phyloP scores from a whole-genome alignment of 129 eudicot species.

The Scalesia atractyloides region DNA sequence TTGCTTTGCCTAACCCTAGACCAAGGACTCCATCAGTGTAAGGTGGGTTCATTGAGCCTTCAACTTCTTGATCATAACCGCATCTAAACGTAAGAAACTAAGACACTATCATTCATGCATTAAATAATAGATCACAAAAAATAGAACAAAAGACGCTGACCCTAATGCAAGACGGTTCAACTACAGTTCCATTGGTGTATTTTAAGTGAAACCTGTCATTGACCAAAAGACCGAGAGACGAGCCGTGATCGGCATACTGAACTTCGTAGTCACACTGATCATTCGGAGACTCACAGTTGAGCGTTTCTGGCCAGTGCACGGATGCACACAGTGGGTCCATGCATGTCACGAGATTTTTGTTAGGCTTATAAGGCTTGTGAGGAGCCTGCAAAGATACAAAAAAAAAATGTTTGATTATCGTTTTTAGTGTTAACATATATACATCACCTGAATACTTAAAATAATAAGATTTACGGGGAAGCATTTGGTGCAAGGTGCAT shows the following conservation, averaged over 20 bases:
- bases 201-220: conserved; percentile 8
- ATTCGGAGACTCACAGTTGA: neutral
- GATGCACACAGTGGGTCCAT: conserved; percentile 21
- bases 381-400: conserved; percentile 21
- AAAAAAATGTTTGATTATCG: neutral
- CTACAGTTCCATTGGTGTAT: conserved; percentile 22
- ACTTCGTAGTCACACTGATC: conserved; percentile 25
- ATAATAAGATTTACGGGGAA: conserved; percentile 22
- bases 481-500: conserved; percentile 29
- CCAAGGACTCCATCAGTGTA: conserved; percentile 30
- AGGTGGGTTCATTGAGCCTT: conserved; percentile 4
- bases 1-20: conserved; percentile 21
- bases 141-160: conserved; percentile 2
- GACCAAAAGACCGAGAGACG: conserved; percentile 22
- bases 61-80: conserved; percentile 24
- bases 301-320: neutral
- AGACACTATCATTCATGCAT: neutral
- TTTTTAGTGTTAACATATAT: neutral
- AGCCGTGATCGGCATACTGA: conserved; percentile 24
- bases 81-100: neutral
- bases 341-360: conserved; percentile 2
- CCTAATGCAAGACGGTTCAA: conserved; percentile 22
- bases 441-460: neutral
- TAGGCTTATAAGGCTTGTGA: conserved; percentile 18
- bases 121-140: neutral